Evolutionary conservation across 805 yeast species (phyloP), one percentile per base, ranked within the genome.

Genomic region (Lipomyces mesembrius): DNA sequence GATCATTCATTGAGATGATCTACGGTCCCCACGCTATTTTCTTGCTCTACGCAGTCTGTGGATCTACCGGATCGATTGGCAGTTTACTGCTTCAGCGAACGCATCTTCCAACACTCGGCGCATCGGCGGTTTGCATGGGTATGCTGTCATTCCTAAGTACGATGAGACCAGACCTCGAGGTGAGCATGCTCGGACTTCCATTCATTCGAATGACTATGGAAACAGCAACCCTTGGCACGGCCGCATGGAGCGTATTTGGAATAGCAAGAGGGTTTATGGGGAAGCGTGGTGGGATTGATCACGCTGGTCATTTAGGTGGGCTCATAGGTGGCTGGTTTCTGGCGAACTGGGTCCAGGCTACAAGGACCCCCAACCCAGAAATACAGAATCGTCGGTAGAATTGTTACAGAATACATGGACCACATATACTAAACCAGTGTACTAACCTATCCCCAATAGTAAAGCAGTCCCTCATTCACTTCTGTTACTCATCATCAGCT

Each of bases 271-370:
- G 27, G 34, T 52, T 12, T 25, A 52, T 29, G 55, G 43, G 35
- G 25, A 14, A n/a, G 22, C 54, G 22, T 51, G 66, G 63, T 35
- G 58, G 55, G 25, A 35, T 67, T 11, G 71, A 67, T 46, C 71
- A 67, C 22, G 69, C 69, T 6, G 71, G 71, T 25, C 71, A 67
- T 65, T 57, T 67, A 9, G 71, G 71, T 6, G 71, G 71, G 3
- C 57, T 66, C 22, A 25, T 61, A 8, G 67, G 58, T 20, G 70
- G 70, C 34, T 66, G 61, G 57, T 9, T 9, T 4, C 9, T 17
- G 43, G 62, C 61, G 22, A n/a, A 43, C 0, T 43, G 49, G 49
- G 49, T 43, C 22, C 49, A 43, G 22, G 9, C 3, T 43, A n/a
- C 2, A 2, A 43, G 2, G 49, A n/a, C 5, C 52, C 43, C 35